Evolutionary conservation across 352 stramenopile genomes (phyloP), one percentile per base, ranked within the genome.

Genomic region (Phytopythium vexans): DNA sequence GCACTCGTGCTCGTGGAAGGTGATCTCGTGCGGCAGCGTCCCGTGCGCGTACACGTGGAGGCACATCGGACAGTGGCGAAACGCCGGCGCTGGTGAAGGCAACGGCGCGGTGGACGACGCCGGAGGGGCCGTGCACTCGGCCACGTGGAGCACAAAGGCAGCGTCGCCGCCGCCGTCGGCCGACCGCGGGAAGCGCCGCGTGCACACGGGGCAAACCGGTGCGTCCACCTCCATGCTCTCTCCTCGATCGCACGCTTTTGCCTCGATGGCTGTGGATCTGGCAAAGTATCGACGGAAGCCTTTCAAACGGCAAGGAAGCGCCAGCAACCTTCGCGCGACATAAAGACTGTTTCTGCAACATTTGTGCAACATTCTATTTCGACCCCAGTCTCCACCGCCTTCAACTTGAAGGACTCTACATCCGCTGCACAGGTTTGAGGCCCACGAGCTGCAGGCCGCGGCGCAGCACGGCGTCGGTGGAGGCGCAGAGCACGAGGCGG

Each of bases 1-100:
- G 62, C 83, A 94, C 56, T 94, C 83, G 54, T 83, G 70, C 39
- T 90, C 77, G 56, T 94, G 83, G 64, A 92, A 90, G 8, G 68
- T 57, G 41, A 92, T 78, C 47, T 89, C 83, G 54, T 86, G 67
- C 32, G 69, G 34, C 38, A 70, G 54, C 21, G 74, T 62, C 33
- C 56, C 64, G 6, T 53, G 66, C 8, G 61, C 60, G 65, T 90
- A 94, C 11, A 89, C 77, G 61, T 80, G 71, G 32, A 80, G 63
- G 44, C 83, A 94, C 37, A 74, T 78, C 16, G 65, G 51, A 49
- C 83, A 94, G 56, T 70, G 72, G 31, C 54, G 43, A 31, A 60
- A 41, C 3, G 62, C 48, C 1, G 54, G 10, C 42, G 56, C 36
- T 35, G 58, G 52, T 7, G 66, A 65, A 0, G 48, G n/a, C 2